Percentiles rank a stretch among this genome's conserved stretches.
These are phyloP conservation scores for Solanum microdontum DNA, from an alignment of 257 asterid genomes.

Conservation along the genomic window DNA sequence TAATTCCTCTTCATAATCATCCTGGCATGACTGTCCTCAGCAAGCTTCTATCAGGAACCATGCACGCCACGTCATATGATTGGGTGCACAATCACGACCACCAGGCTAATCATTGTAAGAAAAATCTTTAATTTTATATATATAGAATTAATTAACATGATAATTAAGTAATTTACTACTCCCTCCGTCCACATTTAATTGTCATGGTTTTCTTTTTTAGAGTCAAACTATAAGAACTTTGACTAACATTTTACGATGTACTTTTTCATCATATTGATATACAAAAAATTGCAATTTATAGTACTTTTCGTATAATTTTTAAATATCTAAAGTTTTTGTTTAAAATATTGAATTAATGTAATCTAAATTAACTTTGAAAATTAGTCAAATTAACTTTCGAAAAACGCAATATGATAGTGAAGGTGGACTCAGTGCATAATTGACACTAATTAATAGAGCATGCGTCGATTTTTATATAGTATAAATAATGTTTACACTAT, in stretches of 20 bases:
- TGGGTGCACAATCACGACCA: slow-evolving; percentile 14
- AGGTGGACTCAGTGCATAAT: background rate
- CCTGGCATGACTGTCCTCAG: slow-evolving; percentile 30
- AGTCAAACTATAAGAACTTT: too few species aligned
- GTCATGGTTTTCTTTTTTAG: background rate
- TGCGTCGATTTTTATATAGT: background rate
- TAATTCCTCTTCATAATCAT: slow-evolving; percentile 37
- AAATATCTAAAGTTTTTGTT: background rate
- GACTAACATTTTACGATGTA: too few species aligned
- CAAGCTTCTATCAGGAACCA: slow-evolving; percentile 21
- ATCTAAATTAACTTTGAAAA: too few species aligned
- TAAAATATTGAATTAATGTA: too few species aligned
- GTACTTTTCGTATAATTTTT: background rate
- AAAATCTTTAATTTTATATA: background rate
- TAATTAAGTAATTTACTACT: background rate
- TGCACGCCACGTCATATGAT: slow-evolving; percentile 24
- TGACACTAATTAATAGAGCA: background rate
- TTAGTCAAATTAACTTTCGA: too few species aligned
- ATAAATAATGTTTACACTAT: background rate
- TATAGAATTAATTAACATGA: background rate
- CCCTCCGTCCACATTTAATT: background rate
- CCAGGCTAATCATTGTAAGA: background rate
- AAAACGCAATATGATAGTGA: too few species aligned
- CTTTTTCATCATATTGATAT: background rate
- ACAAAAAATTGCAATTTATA: too few species aligned